A percentile compares a stretch with the other conserved stretches of the same genome.
Conservation (phyloP, 176 grass and related monocot genomes). For the Chrysopogon serrulatus region DNA sequence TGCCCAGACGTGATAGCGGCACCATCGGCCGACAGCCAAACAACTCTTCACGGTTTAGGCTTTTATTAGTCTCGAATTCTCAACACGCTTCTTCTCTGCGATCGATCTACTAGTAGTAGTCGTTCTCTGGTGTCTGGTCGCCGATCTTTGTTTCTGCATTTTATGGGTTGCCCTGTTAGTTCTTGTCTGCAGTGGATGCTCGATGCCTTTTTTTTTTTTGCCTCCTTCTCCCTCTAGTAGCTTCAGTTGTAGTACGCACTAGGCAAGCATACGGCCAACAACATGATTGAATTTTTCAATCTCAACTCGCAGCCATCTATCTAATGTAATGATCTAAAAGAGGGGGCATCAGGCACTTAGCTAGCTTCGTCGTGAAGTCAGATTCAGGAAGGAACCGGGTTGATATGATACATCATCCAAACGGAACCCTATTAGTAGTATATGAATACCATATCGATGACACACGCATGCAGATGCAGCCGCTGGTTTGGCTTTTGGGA, state of each 20-base stretch:
- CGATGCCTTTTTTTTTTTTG: background rate
- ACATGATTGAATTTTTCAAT: background rate
- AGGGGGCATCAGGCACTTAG: background rate
- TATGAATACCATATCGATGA: background rate
- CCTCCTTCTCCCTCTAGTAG: background rate
- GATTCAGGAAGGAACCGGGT: background rate
- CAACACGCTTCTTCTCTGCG: background rate
- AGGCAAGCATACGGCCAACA: background rate
- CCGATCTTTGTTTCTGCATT: background rate
- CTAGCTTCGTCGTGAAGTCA: conserved; percentile 15
- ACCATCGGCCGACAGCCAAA: conserved; percentile 13
- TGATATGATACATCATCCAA: background rate
- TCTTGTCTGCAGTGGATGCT: too few relatives aligned
- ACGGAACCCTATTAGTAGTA: background rate
- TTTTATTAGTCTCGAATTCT: background rate
- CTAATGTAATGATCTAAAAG: too few relatives aligned
- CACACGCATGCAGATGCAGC: conserved; percentile 25
- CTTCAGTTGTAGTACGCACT: background rate
- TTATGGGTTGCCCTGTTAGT: background rate
- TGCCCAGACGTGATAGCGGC: conserved; percentile 4
- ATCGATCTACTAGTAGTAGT: too few relatives aligned
- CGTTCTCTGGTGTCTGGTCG: background rate
- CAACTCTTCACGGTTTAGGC: background rate
- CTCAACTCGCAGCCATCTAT: background rate
- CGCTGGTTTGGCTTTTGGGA: conserved; percentile 45